Percentiles rank a stretch among this genome's conserved stretches.
These are phyloP conservation scores for Avena eriantha DNA, from an alignment of 176 grass and related monocot genomes.

Conservation along the genomic window DNA sequence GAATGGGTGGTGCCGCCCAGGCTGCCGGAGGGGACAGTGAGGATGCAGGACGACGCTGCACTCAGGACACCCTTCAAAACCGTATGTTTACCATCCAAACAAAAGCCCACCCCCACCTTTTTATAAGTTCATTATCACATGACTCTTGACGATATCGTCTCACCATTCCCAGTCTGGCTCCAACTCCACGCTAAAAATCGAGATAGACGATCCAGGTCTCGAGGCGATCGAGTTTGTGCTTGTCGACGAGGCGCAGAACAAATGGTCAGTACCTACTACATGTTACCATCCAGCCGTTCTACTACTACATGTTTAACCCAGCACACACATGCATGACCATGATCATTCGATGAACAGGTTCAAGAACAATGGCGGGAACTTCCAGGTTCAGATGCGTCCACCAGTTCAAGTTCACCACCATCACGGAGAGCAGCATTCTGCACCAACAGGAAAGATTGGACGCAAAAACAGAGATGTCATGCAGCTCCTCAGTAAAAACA, in stretches of 20 bases:
- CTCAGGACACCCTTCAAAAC: conserved; percentile 60
- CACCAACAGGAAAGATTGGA: conserved; percentile 68
- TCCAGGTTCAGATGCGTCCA: conserved; percentile 61
- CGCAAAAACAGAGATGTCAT: conserved; percentile 74
- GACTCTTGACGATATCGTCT: background rate
- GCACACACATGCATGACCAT: too few relatives aligned
- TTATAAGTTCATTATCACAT: too few relatives aligned
- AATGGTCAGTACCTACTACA: conserved; percentile 49
- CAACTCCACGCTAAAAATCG: conserved; percentile 57
- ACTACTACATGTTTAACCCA: background rate
- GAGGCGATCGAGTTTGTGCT: conserved; percentile 71
- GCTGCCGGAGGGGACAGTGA: conserved; percentile 53
- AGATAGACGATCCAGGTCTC: conserved; percentile 66
- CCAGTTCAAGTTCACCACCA: background rate
- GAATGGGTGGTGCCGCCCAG: conserved; percentile 57
- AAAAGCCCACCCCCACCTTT: too few relatives aligned
- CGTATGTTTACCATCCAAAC: conserved; percentile 28
- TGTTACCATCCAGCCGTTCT: background rate
- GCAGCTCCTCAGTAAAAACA: conserved; percentile 74
- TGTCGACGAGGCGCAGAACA: conserved; percentile 57
- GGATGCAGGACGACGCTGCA: conserved; percentile 53
- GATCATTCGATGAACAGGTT: conserved; percentile 53
- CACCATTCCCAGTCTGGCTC: conserved; percentile 49
- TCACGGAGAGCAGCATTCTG: conserved; percentile 40
- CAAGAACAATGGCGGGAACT: conserved; percentile 88